Percentiles rank a stretch among this genome's conserved stretches.
phyloP scores from a whole-genome alignment of 768 basidiomycete species.

The Lactarius quietus region DNA sequence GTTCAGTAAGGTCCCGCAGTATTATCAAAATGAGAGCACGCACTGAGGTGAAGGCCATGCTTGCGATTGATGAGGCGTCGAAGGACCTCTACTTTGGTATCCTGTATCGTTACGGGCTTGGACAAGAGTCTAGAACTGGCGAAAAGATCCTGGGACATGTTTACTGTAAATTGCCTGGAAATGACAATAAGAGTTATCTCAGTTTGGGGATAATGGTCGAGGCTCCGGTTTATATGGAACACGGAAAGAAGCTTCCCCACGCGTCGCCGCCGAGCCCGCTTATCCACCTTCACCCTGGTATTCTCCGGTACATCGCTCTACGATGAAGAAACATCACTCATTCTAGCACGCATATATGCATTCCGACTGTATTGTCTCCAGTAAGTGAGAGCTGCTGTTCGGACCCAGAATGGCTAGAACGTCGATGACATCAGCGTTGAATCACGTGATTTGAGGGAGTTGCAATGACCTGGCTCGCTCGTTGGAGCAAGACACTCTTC shows the following conservation, averaged over 20 bases:
- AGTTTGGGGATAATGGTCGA: neutral
- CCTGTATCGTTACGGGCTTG: slow-evolving; percentile 44
- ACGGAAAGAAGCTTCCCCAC: neutral
- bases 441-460: slow-evolving; percentile 1
- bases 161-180: neutral
- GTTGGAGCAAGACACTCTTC: neutral
- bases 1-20: neutral
- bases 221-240: neutral
- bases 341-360: neutral
- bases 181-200: neutral
- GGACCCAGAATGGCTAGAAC: neutral
- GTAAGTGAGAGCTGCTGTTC: neutral
- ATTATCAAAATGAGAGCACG: slow-evolving; percentile 17
- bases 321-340: neutral
- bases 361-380: neutral
- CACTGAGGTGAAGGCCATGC: slow-evolving; percentile 51
- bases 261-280: neutral
- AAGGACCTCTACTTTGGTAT: slow-evolving; percentile 48
- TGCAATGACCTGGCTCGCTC: neutral
- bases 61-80: slow-evolving; percentile 61
- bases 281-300: neutral
- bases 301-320: neutral
- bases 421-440: neutral
- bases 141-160: slow-evolving; percentile 32
- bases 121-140: slow-evolving; percentile 47